A percentile compares a stretch with the other conserved stretches of the same genome.
phyloP scores from a whole-genome alignment of 2,329 filamentous ascomycete genomes.

The Fusarium pseudonygamai region DNA sequence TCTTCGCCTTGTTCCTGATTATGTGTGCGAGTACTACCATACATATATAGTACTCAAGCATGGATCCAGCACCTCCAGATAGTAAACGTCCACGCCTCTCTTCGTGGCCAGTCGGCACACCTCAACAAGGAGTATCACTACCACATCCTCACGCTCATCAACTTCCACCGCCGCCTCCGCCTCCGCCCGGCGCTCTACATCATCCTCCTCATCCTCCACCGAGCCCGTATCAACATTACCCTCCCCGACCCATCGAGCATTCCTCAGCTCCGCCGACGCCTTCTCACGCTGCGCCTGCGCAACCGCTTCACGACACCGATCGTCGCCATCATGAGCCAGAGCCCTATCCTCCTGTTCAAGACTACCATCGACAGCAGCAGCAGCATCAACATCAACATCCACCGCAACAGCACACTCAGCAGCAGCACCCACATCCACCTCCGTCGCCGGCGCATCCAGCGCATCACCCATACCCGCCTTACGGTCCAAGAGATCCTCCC shows the following conservation, averaged over 20 bases:
- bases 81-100: constrained; percentile 67
- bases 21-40: constrained; percentile 49
- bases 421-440: constrained; percentile 43
- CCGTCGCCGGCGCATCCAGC: constrained; percentile 52
- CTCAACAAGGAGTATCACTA: constrained; percentile 59
- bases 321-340: constrained; percentile 68
- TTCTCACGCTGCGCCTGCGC: constrained; percentile 43
- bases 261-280: constrained; percentile 45
- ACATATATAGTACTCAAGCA: constrained; percentile 58
- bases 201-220: constrained; percentile 45
- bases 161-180: constrained; percentile 45
- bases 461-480: constrained; percentile 56
- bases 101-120: constrained; percentile 59
- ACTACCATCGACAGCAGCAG: constrained; percentile 54
- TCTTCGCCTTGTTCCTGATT: constrained; percentile 49
- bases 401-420: constrained; percentile 20
- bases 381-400: constrained; percentile 25
- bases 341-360: constrained; percentile 63
- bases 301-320: constrained; percentile 55
- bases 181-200: constrained; percentile 41
- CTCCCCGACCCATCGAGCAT: constrained; percentile 47
- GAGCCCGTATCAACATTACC: constrained; percentile 54
- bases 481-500: constrained; percentile 59
- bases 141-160: constrained; percentile 49
- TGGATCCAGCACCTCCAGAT: constrained; percentile 69